Conservation (phyloP, 768 basidiomycete species). For the Trametes maxima region DNA sequence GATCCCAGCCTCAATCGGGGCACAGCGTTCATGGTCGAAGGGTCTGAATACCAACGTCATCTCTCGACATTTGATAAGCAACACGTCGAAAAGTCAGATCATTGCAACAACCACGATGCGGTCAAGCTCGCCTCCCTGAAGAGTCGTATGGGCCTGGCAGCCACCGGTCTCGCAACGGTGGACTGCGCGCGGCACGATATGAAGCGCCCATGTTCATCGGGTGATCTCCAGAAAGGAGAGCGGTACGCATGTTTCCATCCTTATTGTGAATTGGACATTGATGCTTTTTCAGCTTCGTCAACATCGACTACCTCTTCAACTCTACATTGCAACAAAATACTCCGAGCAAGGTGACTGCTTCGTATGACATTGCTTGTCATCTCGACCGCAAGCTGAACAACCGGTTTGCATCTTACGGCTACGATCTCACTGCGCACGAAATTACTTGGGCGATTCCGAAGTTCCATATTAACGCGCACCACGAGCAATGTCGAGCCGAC, state of each 20-base stretch:
- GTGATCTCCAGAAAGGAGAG: conserved; percentile 32
- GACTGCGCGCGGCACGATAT: conserved; percentile 29
- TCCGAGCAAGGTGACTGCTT: background rate
- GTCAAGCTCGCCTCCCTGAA: conserved; percentile 21
- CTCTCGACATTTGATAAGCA: conserved; percentile 7
- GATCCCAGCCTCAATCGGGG: conserved; percentile 33
- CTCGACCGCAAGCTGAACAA: conserved; percentile 18
- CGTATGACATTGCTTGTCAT: conserved; percentile 32
- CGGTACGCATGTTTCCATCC: conserved; percentile 18
- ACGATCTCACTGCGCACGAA: background rate
- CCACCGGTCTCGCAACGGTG: conserved; percentile 22
- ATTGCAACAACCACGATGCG: conserved; percentile 22
- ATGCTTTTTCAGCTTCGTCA: conserved; percentile 21
- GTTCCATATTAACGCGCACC: conserved; percentile 44
- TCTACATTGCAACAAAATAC: background rate
- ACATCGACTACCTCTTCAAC: conserved; percentile 29
- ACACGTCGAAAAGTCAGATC: conserved; percentile 27
- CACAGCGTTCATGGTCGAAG: conserved; percentile 31
- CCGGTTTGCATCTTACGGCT: conserved; percentile 4
- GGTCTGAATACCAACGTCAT: conserved; percentile 23
- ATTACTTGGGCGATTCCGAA: conserved; percentile 35
- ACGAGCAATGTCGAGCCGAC: conserved; percentile 30
- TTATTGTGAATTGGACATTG: background rate
- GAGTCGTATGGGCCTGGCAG: conserved; percentile 1
- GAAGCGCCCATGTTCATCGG: conserved; percentile 25